Percentiles rank a stretch among this genome's conserved stretches.
phyloP scores from a whole-genome alignment of 2,329 filamentous ascomycete species.

The Dendryphion nanum region DNA sequence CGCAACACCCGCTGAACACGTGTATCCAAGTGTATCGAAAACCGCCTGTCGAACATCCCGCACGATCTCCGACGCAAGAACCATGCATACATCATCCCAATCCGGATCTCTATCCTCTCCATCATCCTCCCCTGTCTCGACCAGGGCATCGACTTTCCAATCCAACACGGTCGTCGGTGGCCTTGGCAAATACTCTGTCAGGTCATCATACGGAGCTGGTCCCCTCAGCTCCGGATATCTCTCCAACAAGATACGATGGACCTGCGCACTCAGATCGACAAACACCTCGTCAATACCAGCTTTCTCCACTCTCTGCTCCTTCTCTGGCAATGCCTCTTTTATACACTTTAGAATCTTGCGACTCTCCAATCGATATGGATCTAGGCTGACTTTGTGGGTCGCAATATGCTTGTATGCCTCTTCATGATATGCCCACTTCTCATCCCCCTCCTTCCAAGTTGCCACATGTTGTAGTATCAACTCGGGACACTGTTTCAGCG shows the following conservation, averaged over 20 bases:
- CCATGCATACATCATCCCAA: constrained; percentile 91
- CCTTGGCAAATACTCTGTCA: constrained; percentile 67
- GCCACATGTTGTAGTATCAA: constrained; percentile 89
- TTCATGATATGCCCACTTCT: constrained; percentile 85
- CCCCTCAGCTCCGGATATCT: constrained; percentile 71
- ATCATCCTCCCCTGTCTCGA: constrained; percentile 73
- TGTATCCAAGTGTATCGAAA: constrained; percentile 73
- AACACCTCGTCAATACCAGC: constrained; percentile 96
- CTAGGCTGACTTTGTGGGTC: constrained; percentile 89
- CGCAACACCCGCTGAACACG: constrained; percentile 85
- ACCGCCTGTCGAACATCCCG: constrained; percentile 70
- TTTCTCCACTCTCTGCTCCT: constrained; percentile 79
- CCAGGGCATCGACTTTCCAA: constrained; percentile 79
- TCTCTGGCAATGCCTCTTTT: constrained; percentile 66
- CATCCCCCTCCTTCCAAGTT: constrained; percentile 89
- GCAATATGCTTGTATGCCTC: constrained; percentile 77
- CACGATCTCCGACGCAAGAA: constrained; percentile 86
- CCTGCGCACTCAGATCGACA: constrained; percentile 81
- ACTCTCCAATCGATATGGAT: constrained; percentile 85
- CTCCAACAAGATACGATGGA: constrained; percentile 72
- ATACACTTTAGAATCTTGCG: constrained; percentile 77
- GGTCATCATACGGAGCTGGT: constrained; percentile 71
- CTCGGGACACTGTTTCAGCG: constrained; percentile 80
- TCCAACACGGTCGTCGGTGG: constrained; percentile 73
- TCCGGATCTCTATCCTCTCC: constrained; percentile 79